Conservation (phyloP, 192 early-diverging fungal genomes). For the Rhizoclosmatium globosum region DNA sequence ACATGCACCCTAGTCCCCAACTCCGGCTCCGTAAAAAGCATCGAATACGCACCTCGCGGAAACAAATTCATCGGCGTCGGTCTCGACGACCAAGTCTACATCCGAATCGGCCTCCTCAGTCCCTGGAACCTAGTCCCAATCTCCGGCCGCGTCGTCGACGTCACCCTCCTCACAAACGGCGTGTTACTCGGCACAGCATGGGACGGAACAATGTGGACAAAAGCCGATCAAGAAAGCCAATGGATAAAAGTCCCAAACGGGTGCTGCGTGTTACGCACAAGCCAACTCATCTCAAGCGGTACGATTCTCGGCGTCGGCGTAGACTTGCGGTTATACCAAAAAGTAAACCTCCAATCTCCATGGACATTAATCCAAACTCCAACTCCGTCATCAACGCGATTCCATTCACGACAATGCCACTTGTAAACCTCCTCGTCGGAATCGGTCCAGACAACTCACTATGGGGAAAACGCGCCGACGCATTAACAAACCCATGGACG, state of each 20-base stretch:
- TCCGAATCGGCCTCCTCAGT: not conserved
- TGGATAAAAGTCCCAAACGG: not conserved
- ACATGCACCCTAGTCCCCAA: not conserved
- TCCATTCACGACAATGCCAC: not conserved
- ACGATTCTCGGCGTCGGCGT: too few species aligned
- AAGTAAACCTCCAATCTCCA: not conserved
- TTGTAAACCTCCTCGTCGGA: not conserved
- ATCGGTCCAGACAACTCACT: too few species aligned
- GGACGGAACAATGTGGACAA: not conserved
- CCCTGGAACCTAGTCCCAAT: not conserved
- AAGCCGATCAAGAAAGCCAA: not conserved
- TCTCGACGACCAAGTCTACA: constrained; percentile 3
- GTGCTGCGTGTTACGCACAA: not conserved
- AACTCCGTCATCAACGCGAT: not conserved
- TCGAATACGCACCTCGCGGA: not conserved
- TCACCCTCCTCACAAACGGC: not conserved
- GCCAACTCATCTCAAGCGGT: not conserved
- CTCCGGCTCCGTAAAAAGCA: not conserved
- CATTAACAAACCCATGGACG: too few species aligned
- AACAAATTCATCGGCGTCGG: constrained; percentile 3
- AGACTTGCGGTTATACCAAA: not conserved
- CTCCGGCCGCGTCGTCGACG: constrained; percentile 10
- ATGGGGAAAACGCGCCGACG: too few species aligned
- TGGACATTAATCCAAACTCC: not conserved
- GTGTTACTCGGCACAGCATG: not conserved